Conservation (phyloP, 306 rosid genomes). For the Vigna nakashimae region DNA sequence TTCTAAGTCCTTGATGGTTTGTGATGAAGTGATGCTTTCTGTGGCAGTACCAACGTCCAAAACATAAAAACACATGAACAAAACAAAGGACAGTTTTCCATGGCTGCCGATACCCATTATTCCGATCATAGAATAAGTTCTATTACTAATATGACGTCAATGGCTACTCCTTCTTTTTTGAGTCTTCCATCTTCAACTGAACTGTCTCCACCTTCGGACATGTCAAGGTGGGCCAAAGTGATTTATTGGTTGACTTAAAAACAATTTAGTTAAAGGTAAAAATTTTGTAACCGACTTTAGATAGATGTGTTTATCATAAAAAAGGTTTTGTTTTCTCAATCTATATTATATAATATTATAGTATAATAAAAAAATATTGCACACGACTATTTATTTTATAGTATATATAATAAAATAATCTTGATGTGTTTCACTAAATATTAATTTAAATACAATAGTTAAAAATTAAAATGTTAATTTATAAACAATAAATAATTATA, state of each 20-base stretch:
- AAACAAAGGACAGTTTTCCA: background rate
- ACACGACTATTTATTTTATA: too few species aligned
- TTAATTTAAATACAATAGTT: too few species aligned
- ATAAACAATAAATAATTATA: too few species aligned
- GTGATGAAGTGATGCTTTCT: slow-evolving; percentile 23
- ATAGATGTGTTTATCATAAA: too few species aligned
- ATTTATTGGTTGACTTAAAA: too few species aligned
- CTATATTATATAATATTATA: too few species aligned
- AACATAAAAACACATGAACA: slow-evolving; percentile 1
- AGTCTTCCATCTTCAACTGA: background rate
- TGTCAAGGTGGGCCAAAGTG: too few species aligned
- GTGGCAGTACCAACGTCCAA: background rate
- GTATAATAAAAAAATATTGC: too few species aligned
- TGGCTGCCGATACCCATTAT: slow-evolving; percentile 12
- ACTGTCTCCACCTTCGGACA: too few species aligned
- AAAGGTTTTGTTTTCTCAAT: too few species aligned
- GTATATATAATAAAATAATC: background rate
- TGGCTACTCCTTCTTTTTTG: background rate
- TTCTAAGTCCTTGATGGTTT: slow-evolving; percentile 35
- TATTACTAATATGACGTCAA: background rate
- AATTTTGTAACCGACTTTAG: background rate
- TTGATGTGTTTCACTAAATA: too few species aligned
- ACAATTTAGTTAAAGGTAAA: background rate
- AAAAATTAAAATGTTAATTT: too few species aligned
- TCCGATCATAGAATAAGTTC: background rate